Evolutionary conservation across 2,329 filamentous ascomycete species (phyloP).

Genomic region (Lomentospora prolificans): DNA sequence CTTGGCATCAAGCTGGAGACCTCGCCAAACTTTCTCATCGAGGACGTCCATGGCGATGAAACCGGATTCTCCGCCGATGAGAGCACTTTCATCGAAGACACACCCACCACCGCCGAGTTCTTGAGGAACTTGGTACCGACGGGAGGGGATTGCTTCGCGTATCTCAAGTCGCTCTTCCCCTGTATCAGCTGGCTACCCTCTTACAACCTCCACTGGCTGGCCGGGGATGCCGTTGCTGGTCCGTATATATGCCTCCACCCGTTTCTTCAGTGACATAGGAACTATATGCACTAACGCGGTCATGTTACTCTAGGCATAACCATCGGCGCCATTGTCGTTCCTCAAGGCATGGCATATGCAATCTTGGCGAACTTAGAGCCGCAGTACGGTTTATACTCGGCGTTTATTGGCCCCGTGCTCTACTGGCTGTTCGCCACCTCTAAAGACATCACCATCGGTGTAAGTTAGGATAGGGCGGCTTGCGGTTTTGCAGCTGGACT

Average conservation of each 20-base stretch:
- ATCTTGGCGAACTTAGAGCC: constrained; percentile 35
- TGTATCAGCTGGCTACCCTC: constrained; percentile 80
- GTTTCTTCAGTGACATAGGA: background rate
- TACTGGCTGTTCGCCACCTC: constrained; percentile 99
- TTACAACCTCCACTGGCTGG: constrained; percentile 85
- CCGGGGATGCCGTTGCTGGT: constrained; percentile 78
- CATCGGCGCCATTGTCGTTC: constrained; percentile 44
- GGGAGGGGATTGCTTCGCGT: constrained; percentile 41
- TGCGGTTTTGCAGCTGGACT: constrained; percentile 5
- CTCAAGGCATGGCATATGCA: constrained; percentile 45
- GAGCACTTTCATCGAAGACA: constrained; percentile 73
- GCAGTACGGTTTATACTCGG: constrained; percentile 53
- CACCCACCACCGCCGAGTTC: constrained; percentile 68
- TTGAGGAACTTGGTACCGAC: constrained; percentile 54
- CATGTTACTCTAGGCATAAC: constrained; percentile 22
- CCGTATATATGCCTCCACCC: constrained; percentile 3
- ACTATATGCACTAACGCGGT: background rate
- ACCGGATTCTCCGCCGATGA: constrained; percentile 65
- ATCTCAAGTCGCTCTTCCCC: constrained; percentile 68
- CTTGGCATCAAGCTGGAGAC: constrained; percentile 73
- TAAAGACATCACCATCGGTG: constrained; percentile 95
- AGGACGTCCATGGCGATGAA: constrained; percentile 65
- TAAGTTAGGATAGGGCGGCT: constrained; percentile 31
- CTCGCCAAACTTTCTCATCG: constrained; percentile 30
- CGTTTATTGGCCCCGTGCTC: constrained; percentile 87